phyloP scores from a whole-genome alignment of 2,329 filamentous ascomycete species.

The Fusarium chuoi region DNA sequence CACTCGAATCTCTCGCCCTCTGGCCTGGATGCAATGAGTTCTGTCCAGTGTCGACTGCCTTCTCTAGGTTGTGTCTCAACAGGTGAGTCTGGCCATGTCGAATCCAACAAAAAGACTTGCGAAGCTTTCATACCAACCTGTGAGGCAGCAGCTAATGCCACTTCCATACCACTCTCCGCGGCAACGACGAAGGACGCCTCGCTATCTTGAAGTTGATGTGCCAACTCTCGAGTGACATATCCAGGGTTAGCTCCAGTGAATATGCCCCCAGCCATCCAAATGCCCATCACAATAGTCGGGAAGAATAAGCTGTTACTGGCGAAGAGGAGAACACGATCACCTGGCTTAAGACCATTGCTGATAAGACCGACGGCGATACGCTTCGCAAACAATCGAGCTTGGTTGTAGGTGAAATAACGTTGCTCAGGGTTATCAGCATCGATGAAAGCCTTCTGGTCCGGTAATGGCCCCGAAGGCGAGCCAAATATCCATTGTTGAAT shows the following conservation, averaged over 20 bases:
- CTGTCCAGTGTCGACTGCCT: slow-evolving; percentile 67
- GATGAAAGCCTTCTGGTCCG: slow-evolving; percentile 62
- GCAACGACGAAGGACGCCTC: slow-evolving; percentile 74
- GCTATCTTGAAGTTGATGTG: slow-evolving; percentile 79
- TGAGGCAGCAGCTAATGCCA: slow-evolving; percentile 73
- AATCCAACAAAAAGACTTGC: slow-evolving; percentile 74
- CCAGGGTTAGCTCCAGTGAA: slow-evolving; percentile 81
- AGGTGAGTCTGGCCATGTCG: slow-evolving; percentile 57
- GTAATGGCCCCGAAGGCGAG: slow-evolving; percentile 55
- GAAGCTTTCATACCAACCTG: slow-evolving; percentile 64
- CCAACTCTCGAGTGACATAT: slow-evolving; percentile 75
- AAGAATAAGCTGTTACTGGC: slow-evolving; percentile 80
- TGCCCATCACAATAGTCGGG: slow-evolving; percentile 75
- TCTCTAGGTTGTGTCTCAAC: slow-evolving; percentile 16
- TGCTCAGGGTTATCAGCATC: slow-evolving; percentile 75
- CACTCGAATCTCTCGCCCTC: slow-evolving; percentile 71
- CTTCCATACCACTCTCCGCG: slow-evolving; percentile 68
- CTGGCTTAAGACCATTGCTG: slow-evolving; percentile 70
- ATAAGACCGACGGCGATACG: slow-evolving; percentile 76
- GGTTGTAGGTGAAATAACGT: slow-evolving; percentile 70
- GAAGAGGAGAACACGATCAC: slow-evolving; percentile 79
- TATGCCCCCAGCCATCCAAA: slow-evolving; percentile 80
- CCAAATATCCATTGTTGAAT: slow-evolving; percentile 67
- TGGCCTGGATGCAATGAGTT: slow-evolving; percentile 62
- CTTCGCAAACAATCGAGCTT: slow-evolving; percentile 77